A percentile compares a stretch with the other conserved stretches of the same genome.
Evolutionary conservation across 2,329 filamentous ascomycete species (phyloP).

Genomic region (Phyllosticta capitalensis): DNA sequence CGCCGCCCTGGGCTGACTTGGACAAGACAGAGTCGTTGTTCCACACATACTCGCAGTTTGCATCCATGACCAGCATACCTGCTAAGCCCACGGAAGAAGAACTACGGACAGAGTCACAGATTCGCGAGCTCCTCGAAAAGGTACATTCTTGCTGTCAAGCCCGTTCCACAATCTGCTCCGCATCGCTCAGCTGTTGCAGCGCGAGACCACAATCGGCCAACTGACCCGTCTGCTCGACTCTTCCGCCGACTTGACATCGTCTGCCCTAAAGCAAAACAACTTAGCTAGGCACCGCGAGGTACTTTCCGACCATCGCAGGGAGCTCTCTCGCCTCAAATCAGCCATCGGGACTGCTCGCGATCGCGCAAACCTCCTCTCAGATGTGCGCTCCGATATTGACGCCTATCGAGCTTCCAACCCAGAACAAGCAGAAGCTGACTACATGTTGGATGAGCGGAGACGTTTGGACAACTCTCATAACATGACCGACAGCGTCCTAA

Average conservation of each 20-base stretch:
- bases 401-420: conserved; percentile 78
- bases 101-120: conserved; percentile 63
- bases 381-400: conserved; percentile 85
- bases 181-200: conserved; percentile 40
- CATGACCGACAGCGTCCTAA: conserved; percentile 81
- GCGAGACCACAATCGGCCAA: conserved; percentile 71
- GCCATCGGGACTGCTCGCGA: conserved; percentile 70
- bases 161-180: conserved; percentile 1
- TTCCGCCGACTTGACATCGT: conserved; percentile 75
- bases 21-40: conserved; percentile 71
- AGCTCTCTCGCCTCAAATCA: conserved; percentile 65
- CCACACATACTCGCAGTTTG: conserved; percentile 84
- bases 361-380: conserved; percentile 79
- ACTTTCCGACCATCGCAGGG: conserved; percentile 74
- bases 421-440: conserved; percentile 78
- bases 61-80: conserved; percentile 67
- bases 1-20: background rate
- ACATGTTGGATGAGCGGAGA: conserved; percentile 86
- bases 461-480: conserved; percentile 83
- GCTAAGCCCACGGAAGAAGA: conserved; percentile 81
- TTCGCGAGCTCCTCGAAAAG: conserved; percentile 77
- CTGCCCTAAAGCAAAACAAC: conserved; percentile 95
- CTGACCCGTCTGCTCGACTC: conserved; percentile 86
- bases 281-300: conserved; percentile 85
- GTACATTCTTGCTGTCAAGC: conserved; percentile 36